Evolutionary conservation across 2,329 filamentous ascomycete species (phyloP).

Genomic region (Aspergillus jensenii): DNA sequence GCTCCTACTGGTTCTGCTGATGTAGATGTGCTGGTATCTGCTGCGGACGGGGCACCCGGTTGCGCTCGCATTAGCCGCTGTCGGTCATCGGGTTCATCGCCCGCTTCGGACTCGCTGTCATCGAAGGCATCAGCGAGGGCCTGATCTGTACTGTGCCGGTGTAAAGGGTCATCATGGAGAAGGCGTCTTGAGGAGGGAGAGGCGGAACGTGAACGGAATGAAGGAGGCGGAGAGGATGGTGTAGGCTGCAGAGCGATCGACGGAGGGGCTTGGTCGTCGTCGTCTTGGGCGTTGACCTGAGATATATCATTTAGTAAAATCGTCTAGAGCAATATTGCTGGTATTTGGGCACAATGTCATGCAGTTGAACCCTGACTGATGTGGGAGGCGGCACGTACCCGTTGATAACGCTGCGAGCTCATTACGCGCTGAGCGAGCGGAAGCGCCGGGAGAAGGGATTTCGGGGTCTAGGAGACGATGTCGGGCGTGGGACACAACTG

Average conservation of each 20-base stretch:
- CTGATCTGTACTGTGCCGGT: constrained; percentile 63
- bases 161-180: constrained; percentile 50
- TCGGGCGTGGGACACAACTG: neutral
- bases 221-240: constrained; percentile 59
- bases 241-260: constrained; percentile 30
- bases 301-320: constrained; percentile 1
- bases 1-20: constrained; percentile 8
- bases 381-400: constrained; percentile 37
- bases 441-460: constrained; percentile 21
- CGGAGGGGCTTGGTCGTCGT: constrained; percentile 38
- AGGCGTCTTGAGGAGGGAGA: constrained; percentile 58
- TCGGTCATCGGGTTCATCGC: constrained; percentile 74
- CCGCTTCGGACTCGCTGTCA: constrained; percentile 69
- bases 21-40: constrained; percentile 27
- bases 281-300: constrained; percentile 47
- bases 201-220: constrained; percentile 82
- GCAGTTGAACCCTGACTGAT: constrained; percentile 3
- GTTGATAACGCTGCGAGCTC: constrained; percentile 51
- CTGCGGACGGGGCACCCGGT: constrained; percentile 30
- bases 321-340: neutral
- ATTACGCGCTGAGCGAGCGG: constrained; percentile 43
- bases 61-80: constrained; percentile 79
- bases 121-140: constrained; percentile 91
- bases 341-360: neutral
- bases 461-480: constrained; percentile 14